Percentiles rank a stretch among this genome's conserved stretches.
These are phyloP conservation scores for Monilinia aucupariae DNA, from an alignment of 2,329 filamentous ascomycete genomes.

Conservation along the genomic window DNA sequence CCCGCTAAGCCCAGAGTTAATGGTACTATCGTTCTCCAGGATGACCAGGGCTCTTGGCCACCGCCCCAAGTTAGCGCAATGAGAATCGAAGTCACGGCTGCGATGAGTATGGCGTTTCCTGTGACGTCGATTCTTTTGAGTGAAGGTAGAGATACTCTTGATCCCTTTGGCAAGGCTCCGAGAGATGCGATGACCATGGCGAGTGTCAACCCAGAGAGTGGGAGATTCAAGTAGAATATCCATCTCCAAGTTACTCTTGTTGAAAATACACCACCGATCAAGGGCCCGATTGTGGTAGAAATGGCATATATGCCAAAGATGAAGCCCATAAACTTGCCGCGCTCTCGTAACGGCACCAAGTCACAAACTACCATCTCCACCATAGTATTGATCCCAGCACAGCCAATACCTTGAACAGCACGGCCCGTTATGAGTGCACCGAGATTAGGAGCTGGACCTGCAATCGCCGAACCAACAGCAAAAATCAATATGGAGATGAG, in stretches of 20 bases:
- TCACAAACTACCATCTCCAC: constrained; percentile 47
- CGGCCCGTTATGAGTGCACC: constrained; percentile 47
- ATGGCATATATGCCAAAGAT: constrained; percentile 33
- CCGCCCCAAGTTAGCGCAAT: constrained; percentile 50
- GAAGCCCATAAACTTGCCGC: constrained; percentile 41
- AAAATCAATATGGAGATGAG: constrained; percentile 44
- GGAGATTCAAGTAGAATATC: constrained; percentile 23
- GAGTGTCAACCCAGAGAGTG: constrained; percentile 19
- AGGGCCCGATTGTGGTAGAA: constrained; percentile 35
- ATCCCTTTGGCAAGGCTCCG: background rate
- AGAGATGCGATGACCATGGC: constrained; percentile 19
- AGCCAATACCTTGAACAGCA: constrained; percentile 31
- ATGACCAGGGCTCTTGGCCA: constrained; percentile 15
- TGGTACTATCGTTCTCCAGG: constrained; percentile 30
- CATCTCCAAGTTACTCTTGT: constrained; percentile 38
- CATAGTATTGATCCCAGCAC: constrained; percentile 43
- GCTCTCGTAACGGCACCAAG: constrained; percentile 44
- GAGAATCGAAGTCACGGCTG: constrained; percentile 48
- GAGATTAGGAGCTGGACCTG: constrained; percentile 42
- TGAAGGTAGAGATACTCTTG: background rate
- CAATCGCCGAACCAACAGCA: constrained; percentile 47
- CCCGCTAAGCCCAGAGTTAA: constrained; percentile 34
- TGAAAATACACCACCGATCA: constrained; percentile 40
- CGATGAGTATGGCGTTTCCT: constrained; percentile 56
- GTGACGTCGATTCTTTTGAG: constrained; percentile 54